Percentiles rank a stretch among this genome's conserved stretches.
phyloP scores from a whole-genome alignment of 345 rosid species.

The Rhodamnia argentea region DNA sequence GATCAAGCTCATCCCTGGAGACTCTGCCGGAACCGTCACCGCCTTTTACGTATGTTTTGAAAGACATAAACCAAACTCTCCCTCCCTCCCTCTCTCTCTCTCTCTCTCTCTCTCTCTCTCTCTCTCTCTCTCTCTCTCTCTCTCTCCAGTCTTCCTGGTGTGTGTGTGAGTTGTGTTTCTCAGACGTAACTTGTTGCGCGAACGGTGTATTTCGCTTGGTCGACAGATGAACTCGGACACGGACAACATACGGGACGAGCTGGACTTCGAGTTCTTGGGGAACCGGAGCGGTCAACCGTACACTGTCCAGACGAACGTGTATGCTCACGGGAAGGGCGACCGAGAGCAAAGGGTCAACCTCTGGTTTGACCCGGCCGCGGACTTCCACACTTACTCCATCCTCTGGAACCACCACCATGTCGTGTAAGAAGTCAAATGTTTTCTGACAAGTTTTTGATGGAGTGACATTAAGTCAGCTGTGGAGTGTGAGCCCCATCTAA shows the following conservation, averaged over 20 bases:
- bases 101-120: no score
- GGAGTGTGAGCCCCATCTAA: neutral
- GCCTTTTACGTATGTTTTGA: neutral
- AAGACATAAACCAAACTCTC: neutral
- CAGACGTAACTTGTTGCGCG: no score
- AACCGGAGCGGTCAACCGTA: neutral
- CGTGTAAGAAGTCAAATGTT: neutral
- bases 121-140: neutral
- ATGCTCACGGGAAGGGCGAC: neutral
- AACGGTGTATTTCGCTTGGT: neutral
- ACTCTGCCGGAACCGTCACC: neutral
- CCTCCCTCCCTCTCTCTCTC: neutral
- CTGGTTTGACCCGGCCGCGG: neutral
- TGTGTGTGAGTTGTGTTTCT: no score
- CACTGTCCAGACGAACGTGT: neutral
- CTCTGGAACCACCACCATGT: neutral
- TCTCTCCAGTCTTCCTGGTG: neutral
- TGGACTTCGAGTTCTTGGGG: neutral
- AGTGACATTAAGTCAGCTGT: no score
- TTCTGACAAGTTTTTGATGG: no score
- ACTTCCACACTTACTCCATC: neutral
- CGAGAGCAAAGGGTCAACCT: neutral
- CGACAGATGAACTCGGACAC: neutral
- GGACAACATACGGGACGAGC: neutral
- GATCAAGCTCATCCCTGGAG: neutral